These are phyloP conservation scores for Herpotrichia juniperi DNA, from an alignment of 2,329 filamentous ascomycete species.

Conservation along the genomic window DNA sequence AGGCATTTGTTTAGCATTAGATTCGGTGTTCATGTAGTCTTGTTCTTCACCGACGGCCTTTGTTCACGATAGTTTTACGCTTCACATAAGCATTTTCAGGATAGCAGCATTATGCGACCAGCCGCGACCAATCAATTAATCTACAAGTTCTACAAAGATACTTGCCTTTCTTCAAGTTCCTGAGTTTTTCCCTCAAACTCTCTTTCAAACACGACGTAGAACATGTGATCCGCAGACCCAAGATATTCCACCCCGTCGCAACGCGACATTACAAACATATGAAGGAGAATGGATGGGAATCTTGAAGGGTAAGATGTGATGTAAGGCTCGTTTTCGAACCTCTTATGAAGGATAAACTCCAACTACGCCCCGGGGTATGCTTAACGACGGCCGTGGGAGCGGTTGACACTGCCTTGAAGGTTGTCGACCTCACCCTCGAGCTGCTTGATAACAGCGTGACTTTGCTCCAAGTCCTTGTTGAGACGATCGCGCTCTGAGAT, in stretches of 20 bases:
- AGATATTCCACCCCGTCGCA: slow-evolving; percentile 25
- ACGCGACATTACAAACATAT: slow-evolving; percentile 51
- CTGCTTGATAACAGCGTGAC: slow-evolving; percentile 88
- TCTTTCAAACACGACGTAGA: not conserved
- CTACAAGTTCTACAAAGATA: slow-evolving; percentile 30
- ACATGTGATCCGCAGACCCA: slow-evolving; percentile 1
- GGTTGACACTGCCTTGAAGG: slow-evolving; percentile 87
- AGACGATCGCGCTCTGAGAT: slow-evolving; percentile 97
- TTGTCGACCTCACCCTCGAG: slow-evolving; percentile 90
- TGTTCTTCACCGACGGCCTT: too few relatives aligned
- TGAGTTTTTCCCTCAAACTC: slow-evolving; percentile 13
- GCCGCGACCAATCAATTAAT: slow-evolving; percentile 37
- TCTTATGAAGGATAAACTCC: slow-evolving; percentile 18
- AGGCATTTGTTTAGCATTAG: too few relatives aligned
- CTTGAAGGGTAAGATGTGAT: slow-evolving; percentile 43
- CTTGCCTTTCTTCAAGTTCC: slow-evolving; percentile 15
- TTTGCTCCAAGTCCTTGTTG: slow-evolving; percentile 99
- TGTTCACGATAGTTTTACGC: too few relatives aligned
- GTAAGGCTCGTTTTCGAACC: slow-evolving; percentile 18
- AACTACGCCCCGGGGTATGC: slow-evolving; percentile 13
- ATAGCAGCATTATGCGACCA: slow-evolving; percentile 18
- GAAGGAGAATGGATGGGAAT: slow-evolving; percentile 48
- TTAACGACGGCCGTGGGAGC: slow-evolving; percentile 92
- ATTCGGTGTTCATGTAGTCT: too few relatives aligned
- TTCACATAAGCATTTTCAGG: too few relatives aligned